A percentile compares a stretch with the other conserved stretches of the same genome.
These are phyloP conservation scores for Streptanthus diversifolius DNA, from an alignment of 345 rosid species.

Conservation along the genomic window DNA sequence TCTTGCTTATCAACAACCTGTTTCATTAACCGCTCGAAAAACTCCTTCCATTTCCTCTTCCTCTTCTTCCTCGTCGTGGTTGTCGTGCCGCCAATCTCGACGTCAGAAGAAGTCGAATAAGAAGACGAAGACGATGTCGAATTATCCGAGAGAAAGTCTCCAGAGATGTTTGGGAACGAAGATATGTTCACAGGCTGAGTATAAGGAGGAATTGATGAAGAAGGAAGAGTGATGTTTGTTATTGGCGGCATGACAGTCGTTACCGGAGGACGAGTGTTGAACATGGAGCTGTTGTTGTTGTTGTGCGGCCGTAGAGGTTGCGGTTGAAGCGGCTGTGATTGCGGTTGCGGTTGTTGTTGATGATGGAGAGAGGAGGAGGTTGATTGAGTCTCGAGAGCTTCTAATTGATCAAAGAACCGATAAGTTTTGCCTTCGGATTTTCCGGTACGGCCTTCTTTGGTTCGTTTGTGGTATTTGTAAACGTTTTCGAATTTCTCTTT, in stretches of 20 bases:
- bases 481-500: conserved; percentile 95
- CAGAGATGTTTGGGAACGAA: conserved; percentile 37
- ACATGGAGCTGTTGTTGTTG: conserved; percentile 10
- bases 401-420: conserved; percentile 75
- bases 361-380: conserved; percentile 16
- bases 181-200: conserved; percentile 16
- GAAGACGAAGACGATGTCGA: conserved; percentile 48
- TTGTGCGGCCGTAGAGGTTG: conserved; percentile 15
- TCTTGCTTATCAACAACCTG: conserved; percentile 70
- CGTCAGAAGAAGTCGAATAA: conserved; percentile 63
- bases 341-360: conserved; percentile 14
- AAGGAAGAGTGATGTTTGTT: conserved; percentile 22
- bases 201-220: conserved; percentile 32
- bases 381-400: conserved; percentile 55
- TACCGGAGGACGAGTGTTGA: conserved; percentile 37
- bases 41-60: conserved; percentile 58
- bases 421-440: conserved; percentile 70
- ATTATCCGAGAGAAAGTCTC: conserved; percentile 44
- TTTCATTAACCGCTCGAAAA: conserved; percentile 61
- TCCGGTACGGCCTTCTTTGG: conserved; percentile 75
- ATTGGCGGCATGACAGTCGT: conserved; percentile 39
- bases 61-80: conserved; percentile 50
- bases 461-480: conserved; percentile 83
- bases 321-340: conserved; percentile 17
- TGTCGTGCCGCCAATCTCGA: conserved; percentile 42